Evolutionary conservation across 1,284 basidiomycete species (phyloP).

Genomic region (Microbotryum lychnidis-dioicae): DNA sequence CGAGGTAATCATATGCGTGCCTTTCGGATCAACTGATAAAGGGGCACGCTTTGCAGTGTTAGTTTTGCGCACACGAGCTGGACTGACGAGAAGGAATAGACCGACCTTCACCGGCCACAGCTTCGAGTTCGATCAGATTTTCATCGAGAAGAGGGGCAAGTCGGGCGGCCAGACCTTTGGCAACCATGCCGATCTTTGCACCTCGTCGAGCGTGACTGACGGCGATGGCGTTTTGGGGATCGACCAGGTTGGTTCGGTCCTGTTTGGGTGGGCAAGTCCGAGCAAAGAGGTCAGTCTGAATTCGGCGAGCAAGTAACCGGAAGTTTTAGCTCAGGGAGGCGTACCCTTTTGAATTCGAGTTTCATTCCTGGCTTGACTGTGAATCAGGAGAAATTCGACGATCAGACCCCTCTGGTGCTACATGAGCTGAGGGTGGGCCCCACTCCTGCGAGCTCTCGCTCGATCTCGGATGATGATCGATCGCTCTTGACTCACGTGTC

Average conservation of each 20-base stretch:
- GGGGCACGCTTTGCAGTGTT: background rate
- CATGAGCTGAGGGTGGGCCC: background rate
- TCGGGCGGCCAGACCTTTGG: slow-evolving; percentile 3
- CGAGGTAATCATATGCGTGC: background rate
- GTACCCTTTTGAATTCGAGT: slow-evolving; percentile 19
- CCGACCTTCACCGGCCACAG: slow-evolving; percentile 8
- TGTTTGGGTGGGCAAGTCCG: background rate
- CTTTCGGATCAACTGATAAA: slow-evolving; percentile 8
- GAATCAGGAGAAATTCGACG: background rate
- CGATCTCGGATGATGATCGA: no score
- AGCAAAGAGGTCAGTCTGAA: background rate
- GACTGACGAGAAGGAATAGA: background rate
- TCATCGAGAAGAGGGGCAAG: slow-evolving; percentile 23
- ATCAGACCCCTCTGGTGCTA: background rate
- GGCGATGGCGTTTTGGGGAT: slow-evolving; percentile 25
- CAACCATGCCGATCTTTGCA: slow-evolving; percentile 16
- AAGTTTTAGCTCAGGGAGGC: background rate
- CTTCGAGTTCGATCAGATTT: slow-evolving; percentile 10
- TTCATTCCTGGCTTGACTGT: slow-evolving; percentile 18
- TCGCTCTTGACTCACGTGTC: slow-evolving; percentile 11
- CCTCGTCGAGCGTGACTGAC: slow-evolving; percentile 17
- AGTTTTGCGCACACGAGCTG: no score
- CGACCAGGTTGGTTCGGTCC: slow-evolving; percentile 23
- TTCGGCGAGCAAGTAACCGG: background rate
- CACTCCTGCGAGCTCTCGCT: background rate